phyloP scores from a whole-genome alignment of 768 basidiomycete species.

The Polyporus arcularius region DNA sequence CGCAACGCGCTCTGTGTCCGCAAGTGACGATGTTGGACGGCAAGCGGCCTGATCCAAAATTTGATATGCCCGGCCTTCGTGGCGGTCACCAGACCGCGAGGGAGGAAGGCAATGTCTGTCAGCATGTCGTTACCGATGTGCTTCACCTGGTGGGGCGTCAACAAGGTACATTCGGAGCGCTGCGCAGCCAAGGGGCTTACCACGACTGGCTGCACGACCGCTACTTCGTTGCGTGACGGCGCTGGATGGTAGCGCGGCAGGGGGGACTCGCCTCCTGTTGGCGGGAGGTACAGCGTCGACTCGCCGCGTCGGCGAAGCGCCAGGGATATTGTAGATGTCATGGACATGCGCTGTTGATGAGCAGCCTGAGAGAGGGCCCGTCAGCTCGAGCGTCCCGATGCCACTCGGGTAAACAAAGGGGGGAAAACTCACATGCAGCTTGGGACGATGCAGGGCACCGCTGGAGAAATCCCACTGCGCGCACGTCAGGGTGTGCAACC shows the following conservation, averaged over 20 bases:
- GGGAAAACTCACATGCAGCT: conserved; percentile 53
- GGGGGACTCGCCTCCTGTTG: conserved; percentile 42
- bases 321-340: conserved; percentile 78
- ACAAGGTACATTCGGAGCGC: not conserved
- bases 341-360: conserved; percentile 74
- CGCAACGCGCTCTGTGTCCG: conserved; percentile 25
- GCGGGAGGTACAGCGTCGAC: conserved; percentile 58
- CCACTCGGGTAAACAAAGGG: not conserved
- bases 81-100: conserved; percentile 75
- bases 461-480: conserved; percentile 92
- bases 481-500: conserved; percentile 14
- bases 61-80: conserved; percentile 77
- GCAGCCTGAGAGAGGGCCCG: conserved; percentile 37
- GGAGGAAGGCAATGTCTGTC: conserved; percentile 73
- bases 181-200: conserved; percentile 38
- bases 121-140: conserved; percentile 80
- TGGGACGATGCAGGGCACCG: conserved; percentile 86
- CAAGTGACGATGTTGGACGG: conserved; percentile 35
- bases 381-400: not conserved
- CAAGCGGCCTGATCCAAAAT: conserved; percentile 81
- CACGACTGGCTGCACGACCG: conserved; percentile 87
- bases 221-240: conserved; percentile 87
- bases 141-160: conserved; percentile 58
- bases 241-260: conserved; percentile 78
- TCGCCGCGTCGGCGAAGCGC: conserved; percentile 54